These are phyloP conservation scores for Fusarium globosum DNA, from an alignment of 2,329 filamentous ascomycete genomes.

Conservation along the genomic window DNA sequence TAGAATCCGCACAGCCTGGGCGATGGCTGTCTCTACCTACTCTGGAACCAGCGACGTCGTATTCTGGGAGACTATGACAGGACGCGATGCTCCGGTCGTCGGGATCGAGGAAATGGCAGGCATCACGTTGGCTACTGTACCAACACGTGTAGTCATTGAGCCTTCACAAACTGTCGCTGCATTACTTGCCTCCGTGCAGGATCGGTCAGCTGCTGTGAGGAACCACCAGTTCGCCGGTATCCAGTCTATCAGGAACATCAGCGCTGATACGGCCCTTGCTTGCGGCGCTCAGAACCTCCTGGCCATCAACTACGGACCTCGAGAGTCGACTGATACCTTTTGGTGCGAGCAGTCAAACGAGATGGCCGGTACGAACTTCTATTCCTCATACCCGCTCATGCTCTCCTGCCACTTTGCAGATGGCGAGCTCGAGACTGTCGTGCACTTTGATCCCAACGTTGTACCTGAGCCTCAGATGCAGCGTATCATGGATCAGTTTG, in stretches of 20 bases:
- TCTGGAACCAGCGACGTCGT: slow-evolving; percentile 32
- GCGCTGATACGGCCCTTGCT: slow-evolving; percentile 24
- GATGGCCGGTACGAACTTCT: slow-evolving; percentile 43
- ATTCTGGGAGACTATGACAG: slow-evolving; percentile 41
- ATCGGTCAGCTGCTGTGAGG: slow-evolving; percentile 21
- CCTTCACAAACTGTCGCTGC: slow-evolving; percentile 1
- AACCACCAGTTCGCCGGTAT: slow-evolving; percentile 29
- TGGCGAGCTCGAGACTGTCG: slow-evolving; percentile 29
- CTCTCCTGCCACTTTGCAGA: slow-evolving; percentile 35
- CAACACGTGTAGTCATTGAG: slow-evolving; percentile 5
- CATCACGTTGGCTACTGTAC: slow-evolving; percentile 36
- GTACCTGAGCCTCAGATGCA: slow-evolving; percentile 19
- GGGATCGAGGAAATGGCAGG: slow-evolving; percentile 38
- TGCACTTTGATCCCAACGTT: slow-evolving; percentile 32
- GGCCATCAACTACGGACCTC: slow-evolving; percentile 32
- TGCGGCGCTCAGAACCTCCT: slow-evolving; percentile 38
- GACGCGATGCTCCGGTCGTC: slow-evolving; percentile 34
- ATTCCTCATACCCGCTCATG: slow-evolving; percentile 42
- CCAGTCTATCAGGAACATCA: slow-evolving; percentile 33
- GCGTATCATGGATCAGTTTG: slow-evolving; percentile 36
- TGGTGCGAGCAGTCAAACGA: slow-evolving; percentile 36
- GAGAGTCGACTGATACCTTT: slow-evolving; percentile 11
- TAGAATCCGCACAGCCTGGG: slow-evolving; percentile 39
- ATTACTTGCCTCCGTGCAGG: slow-evolving; percentile 23
- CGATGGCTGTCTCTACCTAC: slow-evolving; percentile 34